Conservation (phyloP, 352 stramenopile species). For the Phytophthora fragariaefolia region DNA sequence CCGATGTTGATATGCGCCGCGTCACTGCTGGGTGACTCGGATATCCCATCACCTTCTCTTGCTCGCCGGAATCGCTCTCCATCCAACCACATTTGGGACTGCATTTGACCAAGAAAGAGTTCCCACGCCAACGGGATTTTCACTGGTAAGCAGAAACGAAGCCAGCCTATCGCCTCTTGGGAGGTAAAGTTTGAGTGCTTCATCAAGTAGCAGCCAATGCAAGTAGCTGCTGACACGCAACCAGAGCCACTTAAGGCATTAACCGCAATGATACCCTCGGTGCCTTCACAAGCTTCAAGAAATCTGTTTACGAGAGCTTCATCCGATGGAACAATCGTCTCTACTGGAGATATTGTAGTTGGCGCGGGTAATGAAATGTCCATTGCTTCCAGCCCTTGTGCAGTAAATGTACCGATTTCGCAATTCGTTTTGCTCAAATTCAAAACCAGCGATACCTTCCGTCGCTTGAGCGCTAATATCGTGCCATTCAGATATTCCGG, state of each 20-base stretch:
- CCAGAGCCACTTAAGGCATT: conserved; percentile 65
- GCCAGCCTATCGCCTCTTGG: conserved; percentile 94
- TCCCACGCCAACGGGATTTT: conserved; percentile 88
- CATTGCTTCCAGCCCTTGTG: conserved; percentile 21
- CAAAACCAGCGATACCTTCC: conserved; percentile 35
- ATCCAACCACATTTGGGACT: conserved; percentile 78
- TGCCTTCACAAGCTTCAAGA: conserved; percentile 88
- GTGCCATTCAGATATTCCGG: background rate
- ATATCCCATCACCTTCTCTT: conserved; percentile 21
- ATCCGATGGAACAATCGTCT: conserved; percentile 27
- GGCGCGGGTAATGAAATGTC: conserved; percentile 19
- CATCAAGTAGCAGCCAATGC: conserved; percentile 98
- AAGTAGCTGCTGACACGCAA: conserved; percentile 88
- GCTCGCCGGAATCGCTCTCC: conserved; percentile 49
- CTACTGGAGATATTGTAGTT: background rate
- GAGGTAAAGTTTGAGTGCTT: conserved; percentile 97
- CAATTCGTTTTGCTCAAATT: conserved; percentile 18
- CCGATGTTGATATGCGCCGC: conserved; percentile 65
- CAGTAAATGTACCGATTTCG: conserved; percentile 13
- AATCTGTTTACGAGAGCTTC: conserved; percentile 86
- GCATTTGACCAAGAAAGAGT: conserved; percentile 90
- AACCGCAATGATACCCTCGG: conserved; percentile 58
- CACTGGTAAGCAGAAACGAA: conserved; percentile 93
- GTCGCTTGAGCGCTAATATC: conserved; percentile 30
- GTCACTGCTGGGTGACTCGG: conserved; percentile 10